Evolutionary conservation across 352 stramenopile genomes (phyloP), one percentile per base, ranked within the genome.

Genomic region (Globisporangium irregulare): DNA sequence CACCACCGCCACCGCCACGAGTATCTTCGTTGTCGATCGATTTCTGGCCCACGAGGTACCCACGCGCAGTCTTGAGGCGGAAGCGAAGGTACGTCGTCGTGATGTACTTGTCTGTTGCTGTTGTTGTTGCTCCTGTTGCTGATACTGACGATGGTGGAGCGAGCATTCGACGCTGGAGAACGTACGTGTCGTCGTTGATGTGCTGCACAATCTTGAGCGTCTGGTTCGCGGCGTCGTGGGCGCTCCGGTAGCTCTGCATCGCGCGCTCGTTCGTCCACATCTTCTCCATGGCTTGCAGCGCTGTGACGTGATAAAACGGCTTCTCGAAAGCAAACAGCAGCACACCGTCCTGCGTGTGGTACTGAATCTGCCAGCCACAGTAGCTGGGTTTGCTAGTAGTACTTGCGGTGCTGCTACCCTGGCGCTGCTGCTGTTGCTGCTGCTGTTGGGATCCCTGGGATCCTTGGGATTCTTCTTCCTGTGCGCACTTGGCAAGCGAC

Each of bases 131-230:
- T 20, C 8, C 1, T 36, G 53, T 34, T n/a, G 78, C 1, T 75
- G 78, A 64, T 10, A 10, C 8, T 81, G 38, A 46, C 12, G 38
- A 18, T 20, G 38, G 4, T 15, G 38, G 38, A 10, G 38, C 74
- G 25, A 64, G 34, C 61, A 78, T 75, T 53, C 80, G 72, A 0
- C 77, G 67, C 5, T 72, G 71, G 25, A 78, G 73, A 34, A 90
- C 72, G 74, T 82, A 90, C 24, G 77, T 87, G 63, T 87, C 76
- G 22, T 87, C 74, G 61, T 87, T 89, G 25, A 87, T 48, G 53
- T 82, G 74, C 60, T 84, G 75, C 27, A 79, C 62, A 38, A 89
- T 69, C 70, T 84, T 55, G 22, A 73, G 27, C 27, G 69, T 68
- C 60, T 84, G 77, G 22, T 62, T 79, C 3, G 77, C 74, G 4